Base-by-base conservation (phyloP, 129 eudicot genomes). In the Centella asiatica region DNA sequence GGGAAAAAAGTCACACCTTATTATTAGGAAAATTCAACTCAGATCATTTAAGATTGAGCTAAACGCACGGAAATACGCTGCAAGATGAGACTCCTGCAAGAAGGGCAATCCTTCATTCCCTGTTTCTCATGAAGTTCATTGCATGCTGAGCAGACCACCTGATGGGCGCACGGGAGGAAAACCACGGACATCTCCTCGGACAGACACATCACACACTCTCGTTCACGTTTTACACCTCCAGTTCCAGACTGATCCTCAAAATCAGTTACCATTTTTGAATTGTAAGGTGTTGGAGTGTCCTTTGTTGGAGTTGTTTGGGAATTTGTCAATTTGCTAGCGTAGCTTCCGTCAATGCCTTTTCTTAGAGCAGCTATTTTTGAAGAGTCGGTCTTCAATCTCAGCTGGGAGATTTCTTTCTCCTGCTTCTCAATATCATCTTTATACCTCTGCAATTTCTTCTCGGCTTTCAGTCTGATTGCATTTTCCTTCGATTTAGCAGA, bases 51-150 rank as follows among this genome's bases (percentile, higher is more conserved):
- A 65, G 85, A 44, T 58, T 57, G 81, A 66, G 83, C 86, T 64
- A 76, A 90, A 57, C 78, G 90, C 44, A 84, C 97, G 50, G 64
- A 70, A 29, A 90, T 71, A 6, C 95, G 95, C 46, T 68, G 69
- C 66, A 66, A 78, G 69, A 86, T 90, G 20, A 74, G 62, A 63
- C 82, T 73, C 81, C 97, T 79, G 76, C 97, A 90, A 1, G 94
- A 90, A 24, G 97, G 97, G 82, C 90, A 86, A 4, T 86, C 97
- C 70, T 81, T 86, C 94, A 90, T 86, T 42, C 95, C 95, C 66
- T 87, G 94, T 70, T 86, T 86, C 69, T 86, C 87, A 19, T 90
- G 94, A 36, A 86, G 85, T 75, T 90, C 95, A 44, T 86, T 90
- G 87, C 97, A 90, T 34, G 69, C 65, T 8, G 66, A 66, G 61